Conservation (phyloP, 768 basidiomycete species). For the Leccinellum albellum region DNA sequence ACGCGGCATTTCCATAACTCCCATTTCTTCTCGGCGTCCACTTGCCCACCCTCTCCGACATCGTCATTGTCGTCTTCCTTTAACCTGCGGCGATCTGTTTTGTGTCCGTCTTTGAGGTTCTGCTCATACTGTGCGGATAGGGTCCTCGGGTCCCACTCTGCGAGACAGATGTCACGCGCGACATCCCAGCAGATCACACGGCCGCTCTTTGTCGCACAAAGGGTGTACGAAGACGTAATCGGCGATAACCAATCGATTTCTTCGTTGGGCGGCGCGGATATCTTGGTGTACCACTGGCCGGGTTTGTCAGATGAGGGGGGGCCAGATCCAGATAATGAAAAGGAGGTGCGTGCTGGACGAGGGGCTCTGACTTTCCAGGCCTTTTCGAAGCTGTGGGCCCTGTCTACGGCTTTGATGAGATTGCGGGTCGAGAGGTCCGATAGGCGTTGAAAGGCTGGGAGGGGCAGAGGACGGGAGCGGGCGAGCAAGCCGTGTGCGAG, state of each 20-base stretch:
- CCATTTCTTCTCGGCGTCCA: slow-evolving; percentile 43
- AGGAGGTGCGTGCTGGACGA: slow-evolving; percentile 40
- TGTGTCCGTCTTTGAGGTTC: slow-evolving; percentile 6
- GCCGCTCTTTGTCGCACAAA: slow-evolving; percentile 75
- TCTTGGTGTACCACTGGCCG: slow-evolving; percentile 60
- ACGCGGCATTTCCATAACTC: slow-evolving; percentile 78
- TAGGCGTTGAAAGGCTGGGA: slow-evolving; percentile 66
- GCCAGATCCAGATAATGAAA: slow-evolving; percentile 14
- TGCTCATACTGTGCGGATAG: slow-evolving; percentile 11
- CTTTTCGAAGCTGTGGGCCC: slow-evolving; percentile 56
- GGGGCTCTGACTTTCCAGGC: slow-evolving; percentile 63
- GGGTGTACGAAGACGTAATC: slow-evolving; percentile 69
- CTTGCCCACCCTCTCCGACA: neutral
- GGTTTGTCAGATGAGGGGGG: slow-evolving; percentile 21
- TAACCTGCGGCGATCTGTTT: slow-evolving; percentile 3
- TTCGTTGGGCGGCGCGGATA: slow-evolving; percentile 61
- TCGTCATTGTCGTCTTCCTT: slow-evolving; percentile 14
- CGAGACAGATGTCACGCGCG: slow-evolving; percentile 53
- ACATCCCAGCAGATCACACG: slow-evolving; percentile 79
- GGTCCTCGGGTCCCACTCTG: slow-evolving; percentile 59
- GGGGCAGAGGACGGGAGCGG: slow-evolving; percentile 63
- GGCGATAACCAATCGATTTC: slow-evolving; percentile 77
- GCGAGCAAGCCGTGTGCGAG: slow-evolving; percentile 60
- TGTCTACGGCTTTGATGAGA: slow-evolving; percentile 60
- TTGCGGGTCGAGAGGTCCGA: slow-evolving; percentile 60